Evolutionary conservation across 2,329 filamentous ascomycete genomes (phyloP).

Genomic region (Dactylonectria macrodidyma): DNA sequence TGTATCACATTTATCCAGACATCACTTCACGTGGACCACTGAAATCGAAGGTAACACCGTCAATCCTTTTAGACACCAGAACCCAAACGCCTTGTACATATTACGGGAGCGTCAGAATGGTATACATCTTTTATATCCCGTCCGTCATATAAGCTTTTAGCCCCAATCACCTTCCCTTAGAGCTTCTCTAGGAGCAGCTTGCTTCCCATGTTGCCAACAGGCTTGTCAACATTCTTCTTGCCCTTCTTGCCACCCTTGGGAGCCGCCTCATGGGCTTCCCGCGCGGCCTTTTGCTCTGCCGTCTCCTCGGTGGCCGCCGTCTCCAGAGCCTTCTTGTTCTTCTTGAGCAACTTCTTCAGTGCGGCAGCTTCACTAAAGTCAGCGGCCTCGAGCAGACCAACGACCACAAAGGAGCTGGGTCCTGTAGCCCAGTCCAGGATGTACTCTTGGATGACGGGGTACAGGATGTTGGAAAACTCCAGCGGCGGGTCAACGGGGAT

Average conservation of each 20-base stretch:
- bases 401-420: slow-evolving; percentile 87
- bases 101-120: slow-evolving; percentile 25
- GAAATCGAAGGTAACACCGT: slow-evolving; percentile 26
- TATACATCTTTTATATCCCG: slow-evolving; percentile 25
- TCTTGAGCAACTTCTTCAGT: slow-evolving; percentile 78
- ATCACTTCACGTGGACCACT: neutral
- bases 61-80: slow-evolving; percentile 28
- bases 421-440: slow-evolving; percentile 89
- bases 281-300: slow-evolving; percentile 66
- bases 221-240: slow-evolving; percentile 60
- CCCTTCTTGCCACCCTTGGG: slow-evolving; percentile 60
- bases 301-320: slow-evolving; percentile 75
- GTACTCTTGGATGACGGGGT: slow-evolving; percentile 82
- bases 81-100: slow-evolving; percentile 31
- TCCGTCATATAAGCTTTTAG: slow-evolving; percentile 13
- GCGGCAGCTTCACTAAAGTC: slow-evolving; percentile 78
- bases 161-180: slow-evolving; percentile 40
- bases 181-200: slow-evolving; percentile 74
- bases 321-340: slow-evolving; percentile 79
- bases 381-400: slow-evolving; percentile 83
- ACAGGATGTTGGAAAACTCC: slow-evolving; percentile 86
- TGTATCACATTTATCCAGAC: neutral
- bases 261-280: slow-evolving; percentile 63
- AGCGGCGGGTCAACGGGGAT: slow-evolving; percentile 82
- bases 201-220: slow-evolving; percentile 74